Percentiles rank a stretch among this genome's conserved stretches.
These are phyloP conservation scores for Boletellus emodensis DNA, from an alignment of 768 basidiomycete genomes.

Conservation along the genomic window DNA sequence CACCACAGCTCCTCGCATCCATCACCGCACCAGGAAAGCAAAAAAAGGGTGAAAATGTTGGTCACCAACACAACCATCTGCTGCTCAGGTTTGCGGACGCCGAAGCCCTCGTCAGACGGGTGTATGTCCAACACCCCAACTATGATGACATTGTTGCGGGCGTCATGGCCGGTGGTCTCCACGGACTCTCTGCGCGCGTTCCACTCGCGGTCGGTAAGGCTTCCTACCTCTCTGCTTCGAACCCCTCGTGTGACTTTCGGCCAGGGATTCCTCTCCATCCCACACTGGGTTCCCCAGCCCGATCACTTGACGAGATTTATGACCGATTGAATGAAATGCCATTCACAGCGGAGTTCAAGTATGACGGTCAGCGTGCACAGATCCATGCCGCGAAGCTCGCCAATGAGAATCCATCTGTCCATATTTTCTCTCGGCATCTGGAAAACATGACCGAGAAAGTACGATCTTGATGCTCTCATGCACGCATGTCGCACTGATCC, in stretches of 20 bases:
- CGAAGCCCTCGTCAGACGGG: slow-evolving; percentile 61
- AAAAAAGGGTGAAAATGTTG: slow-evolving; percentile 24
- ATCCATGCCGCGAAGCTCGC: slow-evolving; percentile 50
- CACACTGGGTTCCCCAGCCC: slow-evolving; percentile 81
- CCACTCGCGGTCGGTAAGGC: slow-evolving; percentile 65
- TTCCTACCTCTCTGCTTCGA: slow-evolving; percentile 2
- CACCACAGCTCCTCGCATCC: slow-evolving; percentile 16
- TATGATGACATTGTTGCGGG: slow-evolving; percentile 66
- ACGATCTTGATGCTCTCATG: slow-evolving; percentile 8
- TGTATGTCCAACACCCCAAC: slow-evolving; percentile 76
- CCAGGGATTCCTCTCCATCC: slow-evolving; percentile 79
- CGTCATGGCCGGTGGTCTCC: slow-evolving; percentile 57
- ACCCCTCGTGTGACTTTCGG: slow-evolving; percentile 13
- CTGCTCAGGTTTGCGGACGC: slow-evolving; percentile 47
- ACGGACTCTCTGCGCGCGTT: slow-evolving; percentile 54
- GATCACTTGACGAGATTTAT: slow-evolving; percentile 83
- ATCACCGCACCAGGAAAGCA: slow-evolving; percentile 19
- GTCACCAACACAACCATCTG: slow-evolving; percentile 35
- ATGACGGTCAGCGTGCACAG: slow-evolving; percentile 85
- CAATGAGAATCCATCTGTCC: slow-evolving; percentile 37
- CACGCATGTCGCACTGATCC: slow-evolving; percentile 5
- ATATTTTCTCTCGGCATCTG: slow-evolving; percentile 83
- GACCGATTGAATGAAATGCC: slow-evolving; percentile 57
- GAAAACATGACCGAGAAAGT: slow-evolving; percentile 93
- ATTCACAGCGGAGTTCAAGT: slow-evolving; percentile 88